Base-by-base conservation (phyloP, 176 grass and related monocot genomes). In the Avena atlantica region DNA sequence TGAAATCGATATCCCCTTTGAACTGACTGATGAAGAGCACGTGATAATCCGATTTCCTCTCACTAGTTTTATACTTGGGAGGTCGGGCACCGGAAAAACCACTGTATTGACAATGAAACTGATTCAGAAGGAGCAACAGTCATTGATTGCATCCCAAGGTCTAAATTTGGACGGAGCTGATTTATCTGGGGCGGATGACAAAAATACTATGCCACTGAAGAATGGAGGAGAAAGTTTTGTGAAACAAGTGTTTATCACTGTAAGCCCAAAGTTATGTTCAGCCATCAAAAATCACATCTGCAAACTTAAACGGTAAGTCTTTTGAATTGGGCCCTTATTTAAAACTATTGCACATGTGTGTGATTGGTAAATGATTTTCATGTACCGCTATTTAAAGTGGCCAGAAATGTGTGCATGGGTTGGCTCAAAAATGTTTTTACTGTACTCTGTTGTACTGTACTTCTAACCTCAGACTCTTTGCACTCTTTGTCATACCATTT, bases 71-170 rank as follows among this genome's bases (percentile, higher is more conserved):
- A 95, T 97, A 82, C 85, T 97, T 78, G 95, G 91, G 36, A 83
- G 95, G 51, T 97, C 95, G 4, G 95, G 95, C 47, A 97, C 95
- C 2, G 95, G 95, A 27, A 97, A 97, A 68, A 97, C 95, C 8
- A 97, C 95, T 78, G 78, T 97, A 34, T 70, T 97, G 47, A 95
- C 91, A 7, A 95, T 89, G 53, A 97, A 95, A 81, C 10, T 97
- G 71, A 81, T 95, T 84, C 92, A 91, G 70, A 91, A 83, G 47
- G 89, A 91, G 79, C 95, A 93, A 58, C 87, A 68, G 14, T 91
- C 83, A 84, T 87, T 89, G 76, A 81, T 97, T 88, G 85, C 92
- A 59, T 93, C 91, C 50, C 76, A 83, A 78, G 87, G 93, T 49
- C 13, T 89, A 48, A 21, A 34, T 45, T 84, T 70, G 12, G 49